phyloP scores from a whole-genome alignment of 2,329 filamentous ascomycete genomes.

The Fusarium papillatum region DNA sequence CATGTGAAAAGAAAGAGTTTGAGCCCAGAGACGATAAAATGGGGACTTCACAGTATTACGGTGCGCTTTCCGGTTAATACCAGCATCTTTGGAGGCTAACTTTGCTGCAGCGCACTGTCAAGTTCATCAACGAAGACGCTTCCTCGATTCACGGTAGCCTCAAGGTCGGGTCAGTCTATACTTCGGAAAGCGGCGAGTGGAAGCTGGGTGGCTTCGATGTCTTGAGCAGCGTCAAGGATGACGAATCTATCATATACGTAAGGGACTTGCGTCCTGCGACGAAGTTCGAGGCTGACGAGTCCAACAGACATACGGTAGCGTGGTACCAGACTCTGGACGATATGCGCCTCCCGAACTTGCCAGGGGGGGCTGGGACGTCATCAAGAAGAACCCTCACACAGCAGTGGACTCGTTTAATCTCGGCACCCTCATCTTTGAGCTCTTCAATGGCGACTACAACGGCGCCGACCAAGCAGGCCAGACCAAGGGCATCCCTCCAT shows the following conservation, averaged over 20 bases:
- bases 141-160: constrained; percentile 91
- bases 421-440: constrained; percentile 87
- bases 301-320: constrained; percentile 82
- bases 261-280: constrained; percentile 11
- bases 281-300: constrained; percentile 17
- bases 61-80: constrained; percentile 58
- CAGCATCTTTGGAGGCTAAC: constrained; percentile 33
- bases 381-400: constrained; percentile 85
- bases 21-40: constrained; percentile 94
- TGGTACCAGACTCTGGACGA: constrained; percentile 86
- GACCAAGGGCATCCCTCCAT: constrained; percentile 87
- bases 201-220: constrained; percentile 95
- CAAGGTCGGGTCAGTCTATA: constrained; percentile 89
- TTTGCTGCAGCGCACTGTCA: constrained; percentile 81
- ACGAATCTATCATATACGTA: constrained; percentile 92
- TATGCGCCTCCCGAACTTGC: constrained; percentile 91
- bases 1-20: constrained; percentile 90
- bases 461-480: constrained; percentile 86
- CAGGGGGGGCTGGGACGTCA: constrained; percentile 90
- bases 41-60: constrained; percentile 90
- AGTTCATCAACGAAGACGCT: constrained; percentile 96
- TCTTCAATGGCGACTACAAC: constrained; percentile 88
- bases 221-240: constrained; percentile 94
- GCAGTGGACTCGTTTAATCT: constrained; percentile 92
- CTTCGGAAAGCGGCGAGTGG: constrained; percentile 97